Percentiles rank a stretch among this genome's conserved stretches.
These are phyloP conservation scores for Amanita muscaria DNA, from an alignment of 768 basidiomycete species.

Conservation along the genomic window DNA sequence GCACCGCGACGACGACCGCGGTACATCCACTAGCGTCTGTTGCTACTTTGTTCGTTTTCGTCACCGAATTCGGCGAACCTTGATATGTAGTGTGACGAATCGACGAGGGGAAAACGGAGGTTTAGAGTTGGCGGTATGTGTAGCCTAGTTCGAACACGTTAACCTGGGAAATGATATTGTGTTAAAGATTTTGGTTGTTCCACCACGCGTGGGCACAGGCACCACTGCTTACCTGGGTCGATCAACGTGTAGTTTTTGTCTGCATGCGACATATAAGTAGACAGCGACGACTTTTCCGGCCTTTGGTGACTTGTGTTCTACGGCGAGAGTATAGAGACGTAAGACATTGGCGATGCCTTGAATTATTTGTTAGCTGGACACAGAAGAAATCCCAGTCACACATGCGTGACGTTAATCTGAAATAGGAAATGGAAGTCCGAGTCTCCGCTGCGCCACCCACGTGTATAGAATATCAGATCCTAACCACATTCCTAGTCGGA, in stretches of 20 bases:
- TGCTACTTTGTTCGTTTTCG: conserved; percentile 84
- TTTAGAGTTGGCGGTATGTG: conserved; percentile 87
- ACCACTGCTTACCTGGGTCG: conserved; percentile 74
- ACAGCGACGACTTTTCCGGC: conserved; percentile 87
- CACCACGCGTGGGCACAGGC: too few relatives aligned
- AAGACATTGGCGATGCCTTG: conserved; percentile 73
- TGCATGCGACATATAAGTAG: conserved; percentile 89
- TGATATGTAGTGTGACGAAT: conserved; percentile 94
- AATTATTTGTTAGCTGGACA: conserved; percentile 69
- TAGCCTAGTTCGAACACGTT: conserved; percentile 97
- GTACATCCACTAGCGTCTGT: conserved; percentile 96
- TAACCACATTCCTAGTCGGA: too few relatives aligned
- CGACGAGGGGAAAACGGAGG: conserved; percentile 79
- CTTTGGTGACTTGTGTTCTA: conserved; percentile 90
- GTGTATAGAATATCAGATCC: too few relatives aligned
- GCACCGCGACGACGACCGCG: conserved; percentile 94
- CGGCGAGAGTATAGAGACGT: conserved; percentile 83
- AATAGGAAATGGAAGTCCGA: too few relatives aligned
- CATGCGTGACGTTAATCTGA: too few relatives aligned
- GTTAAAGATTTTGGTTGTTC: too few relatives aligned
- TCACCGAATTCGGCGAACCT: conserved; percentile 97
- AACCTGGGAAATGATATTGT: conserved; percentile 41
- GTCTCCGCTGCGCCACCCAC: too few relatives aligned
- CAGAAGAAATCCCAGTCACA: too few relatives aligned
- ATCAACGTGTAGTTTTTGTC: conserved; percentile 97